Evolutionary conservation across 2,329 filamentous ascomycete genomes (phyloP), one percentile per base, ranked within the genome.

Genomic region (Rutstroemia sp.): DNA sequence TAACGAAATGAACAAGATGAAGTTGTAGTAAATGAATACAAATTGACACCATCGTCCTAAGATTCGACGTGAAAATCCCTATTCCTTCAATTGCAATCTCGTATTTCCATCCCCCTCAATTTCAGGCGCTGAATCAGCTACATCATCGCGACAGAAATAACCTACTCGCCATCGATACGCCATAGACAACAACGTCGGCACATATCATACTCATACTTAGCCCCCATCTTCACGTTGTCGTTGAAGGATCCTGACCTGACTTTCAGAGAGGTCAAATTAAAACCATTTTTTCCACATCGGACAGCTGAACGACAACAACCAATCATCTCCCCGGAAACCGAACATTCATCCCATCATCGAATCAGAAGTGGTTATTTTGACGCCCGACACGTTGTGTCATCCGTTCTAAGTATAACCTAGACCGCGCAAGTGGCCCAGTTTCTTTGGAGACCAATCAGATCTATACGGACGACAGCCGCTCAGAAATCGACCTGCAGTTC

Each of bases 351-450:
- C 5, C 39, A 37, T 34, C 39, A 14, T 38, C 51, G 42, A 57
- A 51, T 56, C 39, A 52, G 21, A 55, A 37, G 34, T 14, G n/a
- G 23, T 54, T 4, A n/a, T 52, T 47, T 56, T 56, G 41, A 51
- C 54, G 54, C 54, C 54, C 50, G 38, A 21, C 45, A 52, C 47
- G 42, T 64, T 54, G 59, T 56, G 59, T 58, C 57, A 57, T 56
- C 50, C 48, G 51, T 45, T 58, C 64, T 65, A 65, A 65, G 64
- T 60, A 63, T 65, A 65, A 59, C 58, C 58, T 48, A 56, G 58
- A 53, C 30, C 52, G 54, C 54, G 52, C 58, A 42, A 58, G 25
- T 37, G 16, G 49, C 37, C 42, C 51, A 34, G 34, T 23, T 54
- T 48, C 19, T 16, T 39, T 27, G n/a, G 5, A 38, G 48, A 25